A percentile compares a stretch with the other conserved stretches of the same genome.
phyloP scores from a whole-genome alignment of 257 asterid genomes.

The Solanum gandarillasii region DNA sequence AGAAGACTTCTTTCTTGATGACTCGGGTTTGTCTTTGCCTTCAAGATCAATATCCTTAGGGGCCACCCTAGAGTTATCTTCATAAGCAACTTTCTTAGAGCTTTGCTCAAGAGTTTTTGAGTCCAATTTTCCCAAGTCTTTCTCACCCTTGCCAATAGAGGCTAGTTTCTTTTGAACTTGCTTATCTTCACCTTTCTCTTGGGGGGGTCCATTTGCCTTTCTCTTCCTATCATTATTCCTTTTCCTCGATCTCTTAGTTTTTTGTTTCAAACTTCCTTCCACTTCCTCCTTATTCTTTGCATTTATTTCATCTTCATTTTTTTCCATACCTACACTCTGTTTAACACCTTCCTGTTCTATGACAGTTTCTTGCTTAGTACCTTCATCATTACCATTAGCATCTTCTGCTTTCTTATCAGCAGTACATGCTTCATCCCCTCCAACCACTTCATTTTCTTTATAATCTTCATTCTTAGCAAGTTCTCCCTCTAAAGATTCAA shows the following conservation, averaged over 20 bases:
- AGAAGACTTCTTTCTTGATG: conserved; percentile 31
- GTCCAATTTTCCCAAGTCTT: neutral
- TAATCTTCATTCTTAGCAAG: neutral
- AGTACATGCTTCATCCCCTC: neutral
- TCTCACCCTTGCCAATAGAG: neutral
- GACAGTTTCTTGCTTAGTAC: neutral
- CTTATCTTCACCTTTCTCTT: neutral
- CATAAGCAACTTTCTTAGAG: conserved; percentile 10
- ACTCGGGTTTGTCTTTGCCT: conserved; percentile 30
- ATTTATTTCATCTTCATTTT: conserved; percentile 2
- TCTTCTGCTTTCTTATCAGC: conserved; percentile 23
- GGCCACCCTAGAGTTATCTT: conserved; percentile 7
- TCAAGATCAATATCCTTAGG: conserved; percentile 20
- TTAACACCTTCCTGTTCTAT: neutral
- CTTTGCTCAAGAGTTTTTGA: neutral
- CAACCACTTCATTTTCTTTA: neutral
- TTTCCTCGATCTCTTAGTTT: neutral
- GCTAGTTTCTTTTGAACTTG: neutral
- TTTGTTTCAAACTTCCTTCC: conserved; percentile 16
- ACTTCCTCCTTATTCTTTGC: conserved; percentile 20
- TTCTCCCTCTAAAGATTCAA: neutral
- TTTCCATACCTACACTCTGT: neutral
- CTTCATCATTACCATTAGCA: conserved; percentile 11
- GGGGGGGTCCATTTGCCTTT: neutral
- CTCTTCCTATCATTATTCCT: neutral